Evolutionary conservation across 345 rosid species (phyloP).

Genomic region (Arabidopsis thaliana): TAIR10.1 NC_003070.9:2276501-2277000

Average conservation of each 20-base stretch:
- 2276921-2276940: slow-evolving; percentile 64
- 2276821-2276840: slow-evolving; percentile 77
- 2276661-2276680: slow-evolving; percentile 53
- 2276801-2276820: slow-evolving; percentile 68
- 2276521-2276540: too few relatives aligned
- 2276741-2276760: slow-evolving; percentile 84
- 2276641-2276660: not conserved
- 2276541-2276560: not conserved
- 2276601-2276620: not conserved
- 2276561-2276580: slow-evolving; percentile 6
- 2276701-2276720: slow-evolving; percentile 91
- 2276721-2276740: slow-evolving; percentile 80
- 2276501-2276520: not conserved
- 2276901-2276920: slow-evolving; percentile 66
- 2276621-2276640: not conserved
- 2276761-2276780: slow-evolving; percentile 82
- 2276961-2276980: slow-evolving; percentile 77
- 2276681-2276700: slow-evolving; percentile 86
- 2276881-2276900: slow-evolving; percentile 71
- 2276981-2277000: slow-evolving; percentile 72
- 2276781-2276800: slow-evolving; percentile 81
- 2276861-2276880: slow-evolving; percentile 86
- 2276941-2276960: slow-evolving; percentile 70
- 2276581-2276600: not conserved
- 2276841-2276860: slow-evolving; percentile 81